Conservation (phyloP, 208 protist genomes). For the Balamuthia mandrillaris region DNA sequence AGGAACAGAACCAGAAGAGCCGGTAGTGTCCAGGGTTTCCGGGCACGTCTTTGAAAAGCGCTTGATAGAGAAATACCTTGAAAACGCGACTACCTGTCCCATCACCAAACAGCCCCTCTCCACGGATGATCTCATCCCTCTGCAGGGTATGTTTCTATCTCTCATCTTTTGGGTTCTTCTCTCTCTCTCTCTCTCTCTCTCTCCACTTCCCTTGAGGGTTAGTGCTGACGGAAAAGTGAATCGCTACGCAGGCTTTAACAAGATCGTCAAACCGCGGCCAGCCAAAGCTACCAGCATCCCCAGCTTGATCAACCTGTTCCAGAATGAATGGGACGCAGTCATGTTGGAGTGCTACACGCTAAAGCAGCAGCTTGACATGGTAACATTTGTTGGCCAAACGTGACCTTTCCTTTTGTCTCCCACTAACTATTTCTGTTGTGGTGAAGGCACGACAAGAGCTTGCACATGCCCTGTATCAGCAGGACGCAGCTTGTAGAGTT, state of each 20-base stretch:
- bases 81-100: constrained; percentile 85
- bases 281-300: constrained; percentile 80
- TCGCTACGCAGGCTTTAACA: background rate
- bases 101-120: constrained; percentile 83
- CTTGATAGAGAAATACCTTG: constrained; percentile 91
- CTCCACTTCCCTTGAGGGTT: background rate
- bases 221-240: background rate
- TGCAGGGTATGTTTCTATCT: constrained; percentile 1
- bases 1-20: constrained; percentile 81
- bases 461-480: constrained; percentile 94
- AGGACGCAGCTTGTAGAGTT: constrained; percentile 96
- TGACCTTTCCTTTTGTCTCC: constrained; percentile 17
- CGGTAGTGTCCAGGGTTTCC: constrained; percentile 88
- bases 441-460: constrained; percentile 86
- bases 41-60: constrained; percentile 92
- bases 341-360: constrained; percentile 95
- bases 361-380: constrained; percentile 75
- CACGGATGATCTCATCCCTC: constrained; percentile 81
- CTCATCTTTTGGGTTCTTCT: background rate
- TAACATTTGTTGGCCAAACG: constrained; percentile 65
- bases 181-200: background rate
- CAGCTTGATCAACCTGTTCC: constrained; percentile 86
- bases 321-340: constrained; percentile 96
- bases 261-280: constrained; percentile 55
- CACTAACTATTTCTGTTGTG: background rate